These are phyloP conservation scores for Celoporthe dispersa DNA, from an alignment of 2,329 filamentous ascomycete genomes.

Conservation along the genomic window DNA sequence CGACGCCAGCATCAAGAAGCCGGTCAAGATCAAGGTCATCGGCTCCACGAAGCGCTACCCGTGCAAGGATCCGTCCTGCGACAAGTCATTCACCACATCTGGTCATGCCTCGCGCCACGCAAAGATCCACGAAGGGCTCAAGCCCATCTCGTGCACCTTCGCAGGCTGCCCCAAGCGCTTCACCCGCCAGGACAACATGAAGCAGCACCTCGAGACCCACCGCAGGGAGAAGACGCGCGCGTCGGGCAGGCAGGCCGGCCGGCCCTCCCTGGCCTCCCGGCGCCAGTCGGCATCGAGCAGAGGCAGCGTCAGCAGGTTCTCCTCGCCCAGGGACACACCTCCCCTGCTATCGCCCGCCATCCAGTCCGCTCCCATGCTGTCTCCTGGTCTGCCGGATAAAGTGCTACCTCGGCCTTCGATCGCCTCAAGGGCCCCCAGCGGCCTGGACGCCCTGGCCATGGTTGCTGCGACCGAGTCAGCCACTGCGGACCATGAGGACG, in stretches of 20 bases:
- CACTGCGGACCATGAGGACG: slow-evolving; percentile 9
- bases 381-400: slow-evolving; percentile 49
- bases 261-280: slow-evolving; percentile 34
- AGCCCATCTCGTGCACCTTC: slow-evolving; percentile 71
- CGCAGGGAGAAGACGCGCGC: slow-evolving; percentile 64
- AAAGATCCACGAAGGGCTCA: slow-evolving; percentile 83
- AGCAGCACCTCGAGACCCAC: slow-evolving; percentile 80
- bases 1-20: slow-evolving; percentile 23
- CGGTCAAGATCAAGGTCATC: slow-evolving; percentile 18
- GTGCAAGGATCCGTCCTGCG: slow-evolving; percentile 72
- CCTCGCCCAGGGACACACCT: slow-evolving; percentile 37
- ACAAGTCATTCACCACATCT: slow-evolving; percentile 82
- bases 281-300: slow-evolving; percentile 36
- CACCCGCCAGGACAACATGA: slow-evolving; percentile 85
- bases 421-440: slow-evolving; percentile 50
- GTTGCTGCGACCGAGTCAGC: slow-evolving; percentile 47
- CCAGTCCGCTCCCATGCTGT: slow-evolving; percentile 50
- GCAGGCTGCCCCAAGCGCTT: slow-evolving; percentile 69
- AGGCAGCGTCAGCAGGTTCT: slow-evolving; percentile 28
- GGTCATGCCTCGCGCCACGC: slow-evolving; percentile 84
- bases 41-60: slow-evolving; percentile 68
- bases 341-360: slow-evolving; percentile 40
- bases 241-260: slow-evolving; percentile 36
- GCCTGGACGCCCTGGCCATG: slow-evolving; percentile 59
- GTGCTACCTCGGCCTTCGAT: slow-evolving; percentile 49